Evolutionary conservation across 352 stramenopile species (phyloP).

Genomic region (Globisporangium nagaii): DNA sequence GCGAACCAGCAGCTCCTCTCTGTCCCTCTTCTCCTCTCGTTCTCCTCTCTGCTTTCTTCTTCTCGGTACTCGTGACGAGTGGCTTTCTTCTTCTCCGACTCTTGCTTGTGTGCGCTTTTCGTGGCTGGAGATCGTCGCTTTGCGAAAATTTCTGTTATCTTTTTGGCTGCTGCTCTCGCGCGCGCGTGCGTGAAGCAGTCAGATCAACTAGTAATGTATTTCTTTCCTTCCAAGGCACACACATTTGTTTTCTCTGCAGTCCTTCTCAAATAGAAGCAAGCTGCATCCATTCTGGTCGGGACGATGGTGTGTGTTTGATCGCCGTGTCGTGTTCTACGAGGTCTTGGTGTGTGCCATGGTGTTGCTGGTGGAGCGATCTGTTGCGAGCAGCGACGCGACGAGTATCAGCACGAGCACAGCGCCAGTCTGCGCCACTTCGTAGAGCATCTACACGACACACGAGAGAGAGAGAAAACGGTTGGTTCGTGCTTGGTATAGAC

Average conservation of each 20-base stretch:
- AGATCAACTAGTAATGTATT: conserved; percentile 22
- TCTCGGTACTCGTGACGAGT: neutral
- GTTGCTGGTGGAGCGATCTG: neutral
- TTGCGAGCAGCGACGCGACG: conserved; percentile 3
- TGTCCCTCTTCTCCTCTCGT: neutral
- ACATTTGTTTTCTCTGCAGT: no score
- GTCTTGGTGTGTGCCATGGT: neutral
- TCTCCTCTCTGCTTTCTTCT: neutral
- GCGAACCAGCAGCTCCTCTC: no score
- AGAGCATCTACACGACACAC: conserved; percentile 50
- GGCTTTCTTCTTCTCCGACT: neutral
- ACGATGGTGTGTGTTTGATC: no score
- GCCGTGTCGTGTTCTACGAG: neutral
- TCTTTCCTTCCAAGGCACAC: conserved; percentile 15
- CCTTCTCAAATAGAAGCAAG: no score
- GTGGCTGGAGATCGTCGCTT: neutral
- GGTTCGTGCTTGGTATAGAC: neutral
- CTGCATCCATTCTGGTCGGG: neutral
- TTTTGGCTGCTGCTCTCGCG: conserved; percentile 3
- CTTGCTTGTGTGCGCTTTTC: neutral
- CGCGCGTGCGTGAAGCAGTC: neutral
- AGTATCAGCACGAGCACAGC: conserved; percentile 26
- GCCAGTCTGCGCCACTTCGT: conserved; percentile 55
- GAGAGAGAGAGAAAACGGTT: neutral
- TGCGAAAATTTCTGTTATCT: neutral